Evolutionary conservation across 495 filamentous ascomycete species (phyloP), one percentile per base, ranked within the genome.

Genomic region (Penicillium waksmanii): DNA sequence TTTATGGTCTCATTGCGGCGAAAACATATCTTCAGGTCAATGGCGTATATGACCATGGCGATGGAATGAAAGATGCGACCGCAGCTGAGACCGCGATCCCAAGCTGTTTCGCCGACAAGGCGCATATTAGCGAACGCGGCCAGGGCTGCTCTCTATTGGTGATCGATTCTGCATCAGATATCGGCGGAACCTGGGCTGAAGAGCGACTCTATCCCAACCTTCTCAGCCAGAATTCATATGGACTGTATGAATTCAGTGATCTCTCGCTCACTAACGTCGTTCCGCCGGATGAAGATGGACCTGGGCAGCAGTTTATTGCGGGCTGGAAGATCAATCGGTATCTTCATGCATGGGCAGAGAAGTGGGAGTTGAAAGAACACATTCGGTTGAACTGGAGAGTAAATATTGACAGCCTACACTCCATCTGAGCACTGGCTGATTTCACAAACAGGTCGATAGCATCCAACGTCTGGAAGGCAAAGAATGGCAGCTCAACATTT

Each of bases 131-230:
- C 11, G 23, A 42, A 31, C 35, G 21, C 3, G 62, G 77, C 35
- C 76, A 80, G 8, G 57, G 56, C 15, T 46, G 44, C 18, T 46
- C 43, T 25, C 50, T 74, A 10, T 57, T 80, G 0, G 65, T 87
- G 18, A 66, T 85, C 31, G 85, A 87, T 18, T 68, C 75, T 3
- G 74, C 70, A 0, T 65, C 73, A 0, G 75, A 78, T 6, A 70
- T 90, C 17, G 88, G 88, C 6, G 88, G 88, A 15, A 80, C 82
- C 48, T 91, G 87, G 88, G 76, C 79, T 9, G 67, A 78, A 31
- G 69, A 84, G 21, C 71, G 84, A 0, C 73, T 89, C 12, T 89
- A 88, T 56, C 84, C 86, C 4, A 74, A 71, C 19, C 60, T 75
- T 3, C 60, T 69, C 11, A 72, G 70, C 15, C 70, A 76, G 48